phyloP scores from a whole-genome alignment of 331 rosid genomes.

The Arachis monticola region DNA sequence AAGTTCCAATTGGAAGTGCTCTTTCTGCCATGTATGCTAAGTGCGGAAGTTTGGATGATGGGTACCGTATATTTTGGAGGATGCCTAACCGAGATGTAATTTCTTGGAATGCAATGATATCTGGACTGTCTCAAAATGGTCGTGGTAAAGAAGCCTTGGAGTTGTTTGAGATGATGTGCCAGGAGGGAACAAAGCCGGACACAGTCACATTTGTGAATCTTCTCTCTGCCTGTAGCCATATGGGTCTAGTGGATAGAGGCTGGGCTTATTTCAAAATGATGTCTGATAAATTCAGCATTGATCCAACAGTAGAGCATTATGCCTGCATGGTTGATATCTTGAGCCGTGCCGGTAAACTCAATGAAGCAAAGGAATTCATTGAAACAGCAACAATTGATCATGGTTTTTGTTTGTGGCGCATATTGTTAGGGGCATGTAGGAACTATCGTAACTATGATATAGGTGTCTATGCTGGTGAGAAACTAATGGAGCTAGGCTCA shows the following conservation, averaged over 20 bases:
- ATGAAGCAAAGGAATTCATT: slow-evolving; percentile 75
- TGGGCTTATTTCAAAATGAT: slow-evolving; percentile 75
- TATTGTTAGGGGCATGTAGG: slow-evolving; percentile 75
- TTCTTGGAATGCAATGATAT: slow-evolving; percentile 94
- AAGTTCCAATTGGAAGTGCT: slow-evolving; percentile 85
- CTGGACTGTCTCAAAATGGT: slow-evolving; percentile 88
- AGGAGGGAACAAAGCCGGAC: slow-evolving; percentile 69
- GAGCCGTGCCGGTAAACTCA: slow-evolving; percentile 85
- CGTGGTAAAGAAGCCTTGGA: slow-evolving; percentile 67
- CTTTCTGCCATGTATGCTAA: slow-evolving; percentile 91
- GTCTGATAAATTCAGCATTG: slow-evolving; percentile 58
- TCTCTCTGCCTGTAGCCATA: slow-evolving; percentile 86
- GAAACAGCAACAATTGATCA: slow-evolving; percentile 78
- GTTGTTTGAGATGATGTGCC: slow-evolving; percentile 75
- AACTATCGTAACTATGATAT: slow-evolving; percentile 69
- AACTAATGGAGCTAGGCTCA: slow-evolving; percentile 75
- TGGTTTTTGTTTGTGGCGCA: slow-evolving; percentile 79
- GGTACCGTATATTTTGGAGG: slow-evolving; percentile 60
- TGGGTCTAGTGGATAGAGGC: slow-evolving; percentile 77
- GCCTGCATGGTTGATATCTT: slow-evolving; percentile 90
- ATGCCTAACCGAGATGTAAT: slow-evolving; percentile 71
- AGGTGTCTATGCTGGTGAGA: slow-evolving; percentile 89
- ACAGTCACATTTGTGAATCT: slow-evolving; percentile 72
- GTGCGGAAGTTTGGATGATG: slow-evolving; percentile 80
- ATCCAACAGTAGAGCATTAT: slow-evolving; percentile 71